phyloP scores from a whole-genome alignment of 2,329 filamentous ascomycete species.

The Raffaelea deltoideospora region DNA sequence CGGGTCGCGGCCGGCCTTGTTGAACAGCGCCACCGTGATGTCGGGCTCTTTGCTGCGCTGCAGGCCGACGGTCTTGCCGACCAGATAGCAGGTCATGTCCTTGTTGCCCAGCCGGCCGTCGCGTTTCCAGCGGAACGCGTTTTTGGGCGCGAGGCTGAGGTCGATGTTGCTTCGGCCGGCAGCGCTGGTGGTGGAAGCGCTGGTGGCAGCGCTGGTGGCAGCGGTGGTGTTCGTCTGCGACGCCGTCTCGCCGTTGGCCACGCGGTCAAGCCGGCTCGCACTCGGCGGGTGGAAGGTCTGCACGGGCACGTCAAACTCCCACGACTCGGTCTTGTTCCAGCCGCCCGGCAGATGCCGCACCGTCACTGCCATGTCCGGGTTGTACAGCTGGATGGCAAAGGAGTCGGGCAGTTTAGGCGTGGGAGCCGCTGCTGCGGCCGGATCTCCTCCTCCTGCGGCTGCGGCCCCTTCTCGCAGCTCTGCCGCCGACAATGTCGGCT shows the following conservation, averaged over 20 bases:
- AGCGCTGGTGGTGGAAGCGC: conserved; percentile 41
- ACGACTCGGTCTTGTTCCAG: conserved; percentile 67
- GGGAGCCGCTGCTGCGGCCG: conserved; percentile 45
- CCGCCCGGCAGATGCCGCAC: conserved; percentile 58
- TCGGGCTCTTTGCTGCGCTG: conserved; percentile 85
- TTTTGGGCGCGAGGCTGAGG: conserved; percentile 44
- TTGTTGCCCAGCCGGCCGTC: conserved; percentile 66
- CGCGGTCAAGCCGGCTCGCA: conserved; percentile 60
- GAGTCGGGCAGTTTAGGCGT: conserved; percentile 60
- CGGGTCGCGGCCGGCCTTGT: conserved; percentile 48
- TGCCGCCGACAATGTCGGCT: conserved; percentile 66
- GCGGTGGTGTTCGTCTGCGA: neutral
- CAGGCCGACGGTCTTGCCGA: conserved; percentile 56
- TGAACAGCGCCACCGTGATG: conserved; percentile 85
- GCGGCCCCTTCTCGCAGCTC: conserved; percentile 62
- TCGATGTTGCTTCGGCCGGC: conserved; percentile 25
- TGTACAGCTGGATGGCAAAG: conserved; percentile 83
- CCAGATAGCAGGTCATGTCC: conserved; percentile 79
- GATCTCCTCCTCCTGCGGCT: conserved; percentile 17
- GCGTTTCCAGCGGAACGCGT: conserved; percentile 78
- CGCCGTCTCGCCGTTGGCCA: conserved; percentile 31
- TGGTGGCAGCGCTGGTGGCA: conserved; percentile 17
- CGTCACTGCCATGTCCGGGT: conserved; percentile 70
- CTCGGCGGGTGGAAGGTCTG: conserved; percentile 72
- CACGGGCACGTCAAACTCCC: conserved; percentile 88